Conservation (phyloP, 768 basidiomycete genomes). For the Leccinum rimulosum region DNA sequence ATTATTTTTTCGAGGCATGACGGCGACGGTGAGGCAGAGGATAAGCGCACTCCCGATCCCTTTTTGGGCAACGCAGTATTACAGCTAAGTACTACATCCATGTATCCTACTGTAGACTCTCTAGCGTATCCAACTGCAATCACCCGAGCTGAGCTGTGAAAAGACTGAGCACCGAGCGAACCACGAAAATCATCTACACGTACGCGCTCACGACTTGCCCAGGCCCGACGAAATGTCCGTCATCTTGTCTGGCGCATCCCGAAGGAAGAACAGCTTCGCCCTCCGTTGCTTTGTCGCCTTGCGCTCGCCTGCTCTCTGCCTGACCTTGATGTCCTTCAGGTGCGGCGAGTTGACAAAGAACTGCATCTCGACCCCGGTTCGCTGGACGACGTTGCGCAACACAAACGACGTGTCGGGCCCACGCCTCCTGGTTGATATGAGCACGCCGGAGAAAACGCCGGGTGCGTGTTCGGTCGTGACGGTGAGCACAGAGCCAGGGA, state of each 20-base stretch:
- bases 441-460: conserved; percentile 83
- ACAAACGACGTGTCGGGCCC: conserved; percentile 88
- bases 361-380: conserved; percentile 92
- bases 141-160: conserved; percentile 6
- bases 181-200: conserved; percentile 3
- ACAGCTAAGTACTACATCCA: not conserved
- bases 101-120: conserved; percentile 10
- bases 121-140: not conserved
- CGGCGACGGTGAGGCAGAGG: conserved; percentile 15
- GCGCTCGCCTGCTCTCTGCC: conserved; percentile 53
- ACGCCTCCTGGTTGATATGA: conserved; percentile 77
- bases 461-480: conserved; percentile 77
- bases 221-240: conserved; percentile 58
- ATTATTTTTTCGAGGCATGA: conserved; percentile 52
- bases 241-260: conserved; percentile 86
- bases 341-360: conserved; percentile 85
- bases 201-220: conserved; percentile 22
- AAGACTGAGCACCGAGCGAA: conserved; percentile 2
- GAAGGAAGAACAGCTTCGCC: conserved; percentile 81
- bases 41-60: conserved; percentile 11
- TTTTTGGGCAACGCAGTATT: conserved; percentile 14
- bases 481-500: conserved; percentile 83
- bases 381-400: conserved; percentile 85
- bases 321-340: conserved; percentile 81
- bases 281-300: conserved; percentile 58